Evolutionary conservation across 1,284 basidiomycete genomes (phyloP).

Genomic region (Stygiomarasmius scandens): DNA sequence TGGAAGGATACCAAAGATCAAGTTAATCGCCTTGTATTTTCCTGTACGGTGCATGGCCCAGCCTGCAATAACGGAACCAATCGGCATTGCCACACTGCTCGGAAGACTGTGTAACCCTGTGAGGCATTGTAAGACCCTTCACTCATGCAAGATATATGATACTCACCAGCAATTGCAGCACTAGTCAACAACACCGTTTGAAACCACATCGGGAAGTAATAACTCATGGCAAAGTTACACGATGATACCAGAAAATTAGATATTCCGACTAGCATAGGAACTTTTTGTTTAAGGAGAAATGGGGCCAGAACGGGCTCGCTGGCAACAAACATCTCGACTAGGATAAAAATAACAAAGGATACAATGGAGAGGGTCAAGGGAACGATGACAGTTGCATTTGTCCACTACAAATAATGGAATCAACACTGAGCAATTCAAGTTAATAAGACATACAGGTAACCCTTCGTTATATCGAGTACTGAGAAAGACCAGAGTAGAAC

Average conservation of each 20-base stretch:
- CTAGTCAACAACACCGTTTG: slow-evolving; percentile 78
- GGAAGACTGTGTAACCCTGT: slow-evolving; percentile 80
- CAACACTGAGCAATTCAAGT: not conserved
- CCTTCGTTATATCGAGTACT: slow-evolving; percentile 71
- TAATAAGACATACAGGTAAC: slow-evolving; percentile 45
- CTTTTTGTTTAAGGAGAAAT: slow-evolving; percentile 60
- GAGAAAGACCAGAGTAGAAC: slow-evolving; percentile 66
- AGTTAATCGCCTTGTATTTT: slow-evolving; percentile 72
- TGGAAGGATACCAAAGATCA: slow-evolving; percentile 70
- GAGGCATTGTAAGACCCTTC: not conserved
- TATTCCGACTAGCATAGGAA: slow-evolving; percentile 70
- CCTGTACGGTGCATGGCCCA: slow-evolving; percentile 82
- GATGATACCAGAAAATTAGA: slow-evolving; percentile 77
- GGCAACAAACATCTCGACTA: slow-evolving; percentile 65
- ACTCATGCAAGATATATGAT: slow-evolving; percentile 8
- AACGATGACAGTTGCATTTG: slow-evolving; percentile 54
- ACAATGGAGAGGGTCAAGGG: slow-evolving; percentile 50
- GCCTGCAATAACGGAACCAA: slow-evolving; percentile 80
- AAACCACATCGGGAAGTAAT: slow-evolving; percentile 87
- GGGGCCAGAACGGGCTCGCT: slow-evolving; percentile 78
- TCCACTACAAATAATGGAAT: slow-evolving; percentile 48
- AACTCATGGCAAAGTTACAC: slow-evolving; percentile 76
- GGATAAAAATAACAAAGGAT: slow-evolving; percentile 57
- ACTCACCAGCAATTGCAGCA: slow-evolving; percentile 60
- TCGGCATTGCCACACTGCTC: slow-evolving; percentile 72